A percentile compares a stretch with the other conserved stretches of the same genome.
Evolutionary conservation across 805 yeast species (phyloP).

Genomic region (Spathaspora hagerdaliae): DNA sequence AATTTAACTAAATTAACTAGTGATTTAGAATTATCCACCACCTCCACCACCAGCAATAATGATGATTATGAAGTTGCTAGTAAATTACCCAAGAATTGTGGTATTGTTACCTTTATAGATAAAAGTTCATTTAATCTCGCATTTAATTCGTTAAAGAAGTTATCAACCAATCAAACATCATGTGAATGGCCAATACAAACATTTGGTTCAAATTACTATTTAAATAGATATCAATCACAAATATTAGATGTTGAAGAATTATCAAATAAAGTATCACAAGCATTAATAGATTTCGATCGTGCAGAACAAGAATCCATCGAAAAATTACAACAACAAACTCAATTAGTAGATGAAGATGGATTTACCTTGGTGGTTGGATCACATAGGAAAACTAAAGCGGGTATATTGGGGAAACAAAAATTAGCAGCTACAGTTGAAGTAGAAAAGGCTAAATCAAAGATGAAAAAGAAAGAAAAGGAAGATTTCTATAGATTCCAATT

Average conservation of each 20-base stretch:
- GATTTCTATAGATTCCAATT: slow-evolving; percentile 97
- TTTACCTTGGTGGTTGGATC: slow-evolving; percentile 87
- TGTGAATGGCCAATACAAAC: slow-evolving; percentile 38
- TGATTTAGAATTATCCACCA: slow-evolving; percentile 40
- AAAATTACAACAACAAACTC: slow-evolving; percentile 50
- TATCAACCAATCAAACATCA: slow-evolving; percentile 20
- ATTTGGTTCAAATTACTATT: slow-evolving; percentile 37
- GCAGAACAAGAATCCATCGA: slow-evolving; percentile 63
- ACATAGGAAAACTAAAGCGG: slow-evolving; percentile 76
- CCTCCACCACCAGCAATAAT: no score
- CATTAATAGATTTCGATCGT: slow-evolving; percentile 63
- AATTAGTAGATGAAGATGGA: slow-evolving; percentile 86
- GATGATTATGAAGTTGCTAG: slow-evolving; percentile 20
- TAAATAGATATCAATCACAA: slow-evolving; percentile 28
- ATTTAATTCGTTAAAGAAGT: slow-evolving; percentile 51
- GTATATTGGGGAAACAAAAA: slow-evolving; percentile 56
- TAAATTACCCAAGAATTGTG: slow-evolving; percentile 70
- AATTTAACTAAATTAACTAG: slow-evolving; percentile 59
- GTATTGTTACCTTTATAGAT: slow-evolving; percentile 71
- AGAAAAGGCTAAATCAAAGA: slow-evolving; percentile 43
- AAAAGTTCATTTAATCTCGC: slow-evolving; percentile 64
- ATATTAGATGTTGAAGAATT: slow-evolving; percentile 49
- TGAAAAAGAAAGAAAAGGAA: slow-evolving; percentile 70
- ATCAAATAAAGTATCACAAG: slow-evolving; percentile 52
- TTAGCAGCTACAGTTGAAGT: slow-evolving; percentile 32